A percentile compares a stretch with the other conserved stretches of the same genome.
Conservation (phyloP, 148 eudicot species). For the Chenopodium album region DNA sequence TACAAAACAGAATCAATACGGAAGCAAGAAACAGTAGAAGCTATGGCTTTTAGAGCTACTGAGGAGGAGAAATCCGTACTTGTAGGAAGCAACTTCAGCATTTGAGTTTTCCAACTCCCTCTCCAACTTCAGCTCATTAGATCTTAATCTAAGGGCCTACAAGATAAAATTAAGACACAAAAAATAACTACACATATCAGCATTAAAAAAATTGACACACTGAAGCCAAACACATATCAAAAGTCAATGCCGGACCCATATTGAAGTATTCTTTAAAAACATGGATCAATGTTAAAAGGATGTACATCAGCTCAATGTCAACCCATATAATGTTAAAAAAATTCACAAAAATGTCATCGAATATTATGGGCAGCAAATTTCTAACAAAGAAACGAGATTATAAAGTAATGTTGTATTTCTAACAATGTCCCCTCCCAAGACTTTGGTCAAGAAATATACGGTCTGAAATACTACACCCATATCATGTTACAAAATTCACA, state of each 20-base stretch:
- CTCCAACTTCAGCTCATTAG: constrained; percentile 89
- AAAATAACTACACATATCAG: constrained; percentile 2
- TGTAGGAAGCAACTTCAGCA: constrained; percentile 71
- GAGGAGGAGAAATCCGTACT: constrained; percentile 42
- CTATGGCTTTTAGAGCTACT: constrained; percentile 13
- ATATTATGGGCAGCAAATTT: too few relatives aligned
- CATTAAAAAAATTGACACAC: not conserved
- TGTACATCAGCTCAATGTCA: too few relatives aligned
- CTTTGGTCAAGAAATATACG: too few relatives aligned
- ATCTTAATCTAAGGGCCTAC: constrained; percentile 87
- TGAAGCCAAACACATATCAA: not conserved
- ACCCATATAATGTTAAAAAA: too few relatives aligned
- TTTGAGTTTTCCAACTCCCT: constrained; percentile 73
- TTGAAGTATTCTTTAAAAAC: not conserved
- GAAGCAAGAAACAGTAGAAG: not conserved
- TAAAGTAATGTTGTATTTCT: too few relatives aligned
- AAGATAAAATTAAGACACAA: constrained; percentile 10
- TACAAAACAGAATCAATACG: not conserved
- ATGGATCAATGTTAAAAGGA: too few relatives aligned
- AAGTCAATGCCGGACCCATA: not conserved
- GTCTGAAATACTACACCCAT: too few relatives aligned
- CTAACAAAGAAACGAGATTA: too few relatives aligned
- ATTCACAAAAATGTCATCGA: too few relatives aligned
- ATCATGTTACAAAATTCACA: too few relatives aligned
- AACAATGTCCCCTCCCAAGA: too few relatives aligned